phyloP scores from a whole-genome alignment of 2,329 filamentous ascomycete genomes.

The Clonostachys rosea region DNA sequence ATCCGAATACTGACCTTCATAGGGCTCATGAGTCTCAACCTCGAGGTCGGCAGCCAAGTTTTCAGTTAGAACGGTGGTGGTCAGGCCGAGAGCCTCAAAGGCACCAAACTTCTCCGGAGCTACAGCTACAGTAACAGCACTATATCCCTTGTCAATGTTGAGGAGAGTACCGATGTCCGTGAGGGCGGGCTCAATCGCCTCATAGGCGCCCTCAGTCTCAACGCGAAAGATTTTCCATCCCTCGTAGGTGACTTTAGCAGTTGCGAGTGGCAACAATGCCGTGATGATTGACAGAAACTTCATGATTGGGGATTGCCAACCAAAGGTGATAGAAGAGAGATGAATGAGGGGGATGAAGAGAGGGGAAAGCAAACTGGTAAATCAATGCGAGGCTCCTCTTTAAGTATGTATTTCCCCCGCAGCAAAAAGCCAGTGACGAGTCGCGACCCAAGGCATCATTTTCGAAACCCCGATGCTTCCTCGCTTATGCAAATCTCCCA shows the following conservation, averaged over 20 bases:
- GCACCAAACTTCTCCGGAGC: slow-evolving; percentile 21
- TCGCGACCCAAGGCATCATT: too few species aligned
- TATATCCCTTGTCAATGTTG: slow-evolving; percentile 14
- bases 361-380: too few species aligned
- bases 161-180: slow-evolving; percentile 19
- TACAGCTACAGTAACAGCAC: slow-evolving; percentile 25
- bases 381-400: too few species aligned
- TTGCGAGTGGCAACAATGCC: slow-evolving; percentile 23
- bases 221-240: slow-evolving; percentile 35
- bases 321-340: too few species aligned
- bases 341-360: too few species aligned
- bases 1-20: too few species aligned
- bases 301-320: too few species aligned
- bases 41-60: slow-evolving; percentile 30
- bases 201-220: slow-evolving; percentile 32
- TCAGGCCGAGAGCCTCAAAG: slow-evolving; percentile 24
- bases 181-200: slow-evolving; percentile 23
- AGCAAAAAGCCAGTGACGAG: too few species aligned
- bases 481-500: too few species aligned
- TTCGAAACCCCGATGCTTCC: too few species aligned
- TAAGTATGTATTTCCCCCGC: too few species aligned
- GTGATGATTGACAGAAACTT: background rate
- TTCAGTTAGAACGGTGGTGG: slow-evolving; percentile 26
- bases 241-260: slow-evolving; percentile 27
- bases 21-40: slow-evolving; percentile 9